Evolutionary conservation across 768 basidiomycete species (phyloP), one percentile per base, ranked within the genome.

Genomic region (Mycena indigotica): DNA sequence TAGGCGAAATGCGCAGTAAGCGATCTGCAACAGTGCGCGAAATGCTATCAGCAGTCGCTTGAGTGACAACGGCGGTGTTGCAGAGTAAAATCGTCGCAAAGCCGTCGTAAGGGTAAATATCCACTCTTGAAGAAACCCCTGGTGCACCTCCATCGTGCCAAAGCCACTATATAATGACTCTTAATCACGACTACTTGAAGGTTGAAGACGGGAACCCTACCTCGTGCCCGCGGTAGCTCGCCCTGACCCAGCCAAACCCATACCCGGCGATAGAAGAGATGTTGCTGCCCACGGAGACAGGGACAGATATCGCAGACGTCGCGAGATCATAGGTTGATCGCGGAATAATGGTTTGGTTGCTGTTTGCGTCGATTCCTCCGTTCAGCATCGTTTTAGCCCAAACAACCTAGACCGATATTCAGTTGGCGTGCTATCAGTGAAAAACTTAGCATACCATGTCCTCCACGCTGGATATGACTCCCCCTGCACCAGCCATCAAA

Each of bases 191-290:
- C 12, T 38, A 10, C n/a, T n/a, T 10, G 32, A 54, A 2, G 10
- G n/a, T 16, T 19, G 28, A 17, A 32, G 48, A 24, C 23, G 46
- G 68, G 40, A 57, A 80, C n/a, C n/a, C n/a, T n/a, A n/a, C 78
- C 24, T 79, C 73, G 51, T 79, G 75, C 0, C 75, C 79, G 2
- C 66, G 67, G 52, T 76, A 78, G 1, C 78, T 72, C 6, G 15
- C 44, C 5, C 75, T 68, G 38, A 19, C 26, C 79, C 79, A 81
- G 5, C 80, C 80, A 64, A 77, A 61, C 2, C 75, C 77, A 59
- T 80, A 82, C 5, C 69, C 75, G 1, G 35, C 13, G 35, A 76
- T 62, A 0, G 78, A 76, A 0, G 60, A 17, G 5, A 63, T 62
- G 1, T 64, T 50, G 1, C 66, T 54, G 8, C 62, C 60, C 1